Percentiles rank a stretch among this genome's conserved stretches.
Conservation (phyloP, 352 stramenopile species). For the Phytophthora multivora region DNA sequence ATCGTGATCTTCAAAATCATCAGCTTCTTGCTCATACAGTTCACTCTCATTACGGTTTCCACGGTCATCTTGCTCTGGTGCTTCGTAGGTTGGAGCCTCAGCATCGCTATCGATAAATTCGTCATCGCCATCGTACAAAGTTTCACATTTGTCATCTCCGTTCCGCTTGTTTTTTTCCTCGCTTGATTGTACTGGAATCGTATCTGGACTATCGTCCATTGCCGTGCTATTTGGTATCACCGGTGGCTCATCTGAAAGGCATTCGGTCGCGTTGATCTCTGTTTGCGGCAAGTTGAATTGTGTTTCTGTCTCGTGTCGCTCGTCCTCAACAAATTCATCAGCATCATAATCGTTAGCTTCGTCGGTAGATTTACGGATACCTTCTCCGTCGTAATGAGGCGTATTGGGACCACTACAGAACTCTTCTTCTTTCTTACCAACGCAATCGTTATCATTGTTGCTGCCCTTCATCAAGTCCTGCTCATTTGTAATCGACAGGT, state of each 20-base stretch:
- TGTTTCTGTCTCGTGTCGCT: constrained; percentile 37
- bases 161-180: background rate
- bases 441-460: constrained; percentile 19
- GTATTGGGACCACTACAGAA: constrained; percentile 11
- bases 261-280: background rate
- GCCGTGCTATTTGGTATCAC: too few relatives aligned
- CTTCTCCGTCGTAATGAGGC: constrained; percentile 3
- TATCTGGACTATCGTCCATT: background rate
- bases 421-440: constrained; percentile 26
- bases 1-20: constrained; percentile 6
- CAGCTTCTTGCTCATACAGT: constrained; percentile 10
- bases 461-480: background rate
- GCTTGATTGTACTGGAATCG: background rate
- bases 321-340: constrained; percentile 29
- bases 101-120: constrained; percentile 24
- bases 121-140: constrained; percentile 24
- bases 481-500: background rate
- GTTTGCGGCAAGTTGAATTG: constrained; percentile 35
- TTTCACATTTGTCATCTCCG: background rate
- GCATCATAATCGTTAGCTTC: constrained; percentile 14
- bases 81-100: background rate
- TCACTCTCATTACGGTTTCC: background rate
- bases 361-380: constrained; percentile 11
- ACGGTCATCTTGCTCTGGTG: background rate
- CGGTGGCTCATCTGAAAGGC: background rate